Percentiles rank a stretch among this genome's conserved stretches.
phyloP scores from a whole-genome alignment of 345 rosid species.

The Populus ilicifolia region DNA sequence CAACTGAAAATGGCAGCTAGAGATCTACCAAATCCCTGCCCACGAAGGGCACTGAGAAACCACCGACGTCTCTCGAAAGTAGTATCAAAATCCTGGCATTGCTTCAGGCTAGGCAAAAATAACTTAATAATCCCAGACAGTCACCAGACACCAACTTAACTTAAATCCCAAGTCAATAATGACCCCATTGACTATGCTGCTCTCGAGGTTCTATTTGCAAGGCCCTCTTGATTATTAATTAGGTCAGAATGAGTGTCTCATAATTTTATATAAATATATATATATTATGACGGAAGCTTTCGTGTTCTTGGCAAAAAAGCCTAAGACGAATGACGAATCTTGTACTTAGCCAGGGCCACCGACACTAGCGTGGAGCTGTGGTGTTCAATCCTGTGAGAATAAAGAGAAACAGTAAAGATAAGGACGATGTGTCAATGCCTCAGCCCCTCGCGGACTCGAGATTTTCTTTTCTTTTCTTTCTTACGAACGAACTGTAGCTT shows the following conservation, averaged over 20 bases:
- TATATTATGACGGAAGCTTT: background rate
- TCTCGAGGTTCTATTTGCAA: background rate
- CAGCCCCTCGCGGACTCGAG: too few species aligned
- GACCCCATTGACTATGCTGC: background rate
- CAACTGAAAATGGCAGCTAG: background rate
- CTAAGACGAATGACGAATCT: background rate
- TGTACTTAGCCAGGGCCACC: background rate
- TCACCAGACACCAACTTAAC: background rate
- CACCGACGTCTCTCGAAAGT: background rate
- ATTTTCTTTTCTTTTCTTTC: too few species aligned
- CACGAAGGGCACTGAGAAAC: background rate
- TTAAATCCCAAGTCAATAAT: constrained; percentile 6
- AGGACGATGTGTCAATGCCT: too few species aligned
- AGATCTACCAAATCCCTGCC: background rate
- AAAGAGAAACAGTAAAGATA: too few species aligned
- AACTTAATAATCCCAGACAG: background rate
- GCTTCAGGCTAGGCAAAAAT: background rate
- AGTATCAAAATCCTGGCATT: background rate
- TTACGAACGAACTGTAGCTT: too few species aligned
- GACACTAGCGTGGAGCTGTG: background rate
- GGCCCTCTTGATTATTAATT: background rate
- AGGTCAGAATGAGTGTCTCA: background rate
- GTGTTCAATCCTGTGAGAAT: background rate
- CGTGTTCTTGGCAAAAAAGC: background rate
- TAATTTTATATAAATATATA: too few species aligned